phyloP scores from a whole-genome alignment of 2,329 filamentous ascomycete genomes.

The Talaromyces verruculosus region DNA sequence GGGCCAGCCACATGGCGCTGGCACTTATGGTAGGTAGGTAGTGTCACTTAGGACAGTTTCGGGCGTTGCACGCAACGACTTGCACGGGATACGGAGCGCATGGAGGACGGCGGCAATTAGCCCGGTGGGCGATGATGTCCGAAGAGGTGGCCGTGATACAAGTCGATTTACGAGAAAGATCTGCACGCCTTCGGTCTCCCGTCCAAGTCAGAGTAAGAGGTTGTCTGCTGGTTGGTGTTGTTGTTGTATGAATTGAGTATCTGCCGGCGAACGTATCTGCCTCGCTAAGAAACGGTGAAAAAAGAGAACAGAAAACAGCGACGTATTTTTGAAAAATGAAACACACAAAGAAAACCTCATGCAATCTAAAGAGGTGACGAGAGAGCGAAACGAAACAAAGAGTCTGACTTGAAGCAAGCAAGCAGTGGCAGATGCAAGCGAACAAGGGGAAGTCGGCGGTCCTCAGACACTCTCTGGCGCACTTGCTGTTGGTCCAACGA shows the following conservation, averaged over 20 bases:
- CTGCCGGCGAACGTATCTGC: background rate
- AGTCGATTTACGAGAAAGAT: background rate
- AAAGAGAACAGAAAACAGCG: background rate
- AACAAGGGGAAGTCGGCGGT: constrained; percentile 10
- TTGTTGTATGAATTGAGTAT: background rate
- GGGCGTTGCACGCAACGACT: constrained; percentile 23
- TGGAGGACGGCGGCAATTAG: constrained; percentile 19
- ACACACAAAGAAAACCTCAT: constrained; percentile 1
- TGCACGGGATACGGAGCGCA: constrained; percentile 15
- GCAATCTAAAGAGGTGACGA: background rate
- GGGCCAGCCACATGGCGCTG: constrained; percentile 47
- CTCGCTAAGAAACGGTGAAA: background rate
- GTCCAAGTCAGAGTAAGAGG: constrained; percentile 2
- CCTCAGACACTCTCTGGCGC: background rate
- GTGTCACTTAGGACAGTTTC: constrained; percentile 16
- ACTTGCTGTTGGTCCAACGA: background rate
- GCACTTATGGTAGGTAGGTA: background rate
- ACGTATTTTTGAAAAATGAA: background rate
- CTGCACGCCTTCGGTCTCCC: background rate
- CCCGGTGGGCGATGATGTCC: background rate
- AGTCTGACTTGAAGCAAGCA: background rate
- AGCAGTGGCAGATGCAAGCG: background rate
- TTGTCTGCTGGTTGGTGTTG: background rate
- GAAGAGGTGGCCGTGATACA: background rate
- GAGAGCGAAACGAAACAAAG: background rate